phyloP scores from a whole-genome alignment of 768 basidiomycete species.

The Cubamyces lactineus region DNA sequence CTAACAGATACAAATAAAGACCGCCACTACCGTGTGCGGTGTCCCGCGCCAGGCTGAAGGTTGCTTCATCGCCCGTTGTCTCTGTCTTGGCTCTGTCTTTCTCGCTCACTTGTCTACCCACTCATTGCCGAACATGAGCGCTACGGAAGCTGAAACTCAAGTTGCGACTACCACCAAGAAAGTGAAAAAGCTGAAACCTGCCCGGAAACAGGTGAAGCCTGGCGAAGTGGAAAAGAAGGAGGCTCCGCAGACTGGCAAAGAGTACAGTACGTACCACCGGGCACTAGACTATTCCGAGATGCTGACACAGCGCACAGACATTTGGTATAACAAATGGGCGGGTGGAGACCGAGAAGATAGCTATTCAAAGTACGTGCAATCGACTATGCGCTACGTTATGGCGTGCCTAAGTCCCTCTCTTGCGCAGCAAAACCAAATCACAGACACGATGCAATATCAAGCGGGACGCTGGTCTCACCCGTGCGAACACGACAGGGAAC shows the following conservation, averaged over 20 bases:
- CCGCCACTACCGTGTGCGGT: background rate
- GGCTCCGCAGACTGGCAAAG: conserved; percentile 89
- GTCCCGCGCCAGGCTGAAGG: background rate
- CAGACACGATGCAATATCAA: conserved; percentile 91
- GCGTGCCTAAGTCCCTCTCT: background rate
- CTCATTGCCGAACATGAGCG: conserved; percentile 21
- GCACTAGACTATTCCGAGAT: conserved; percentile 2
- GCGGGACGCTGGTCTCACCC: conserved; percentile 88
- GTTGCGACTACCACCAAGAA: conserved; percentile 30
- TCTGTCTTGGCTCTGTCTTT: background rate
- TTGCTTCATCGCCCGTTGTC: background rate
- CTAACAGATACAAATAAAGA: conserved; percentile 22
- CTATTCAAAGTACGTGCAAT: conserved; percentile 80
- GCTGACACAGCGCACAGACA: conserved; percentile 53
- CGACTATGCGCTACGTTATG: background rate
- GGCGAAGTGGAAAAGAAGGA: conserved; percentile 91
- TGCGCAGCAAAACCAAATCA: conserved; percentile 83
- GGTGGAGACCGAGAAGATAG: conserved; percentile 97
- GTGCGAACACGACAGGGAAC: conserved; percentile 92
- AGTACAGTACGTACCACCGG: conserved; percentile 77
- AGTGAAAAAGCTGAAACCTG: conserved; percentile 80
- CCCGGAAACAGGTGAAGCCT: conserved; percentile 90
- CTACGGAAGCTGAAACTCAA: conserved; percentile 28
- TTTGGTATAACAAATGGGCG: conserved; percentile 99
- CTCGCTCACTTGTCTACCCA: background rate